Evolutionary conservation across 495 filamentous ascomycete species (phyloP).

Genomic region (Neurospora sp.): DNA sequence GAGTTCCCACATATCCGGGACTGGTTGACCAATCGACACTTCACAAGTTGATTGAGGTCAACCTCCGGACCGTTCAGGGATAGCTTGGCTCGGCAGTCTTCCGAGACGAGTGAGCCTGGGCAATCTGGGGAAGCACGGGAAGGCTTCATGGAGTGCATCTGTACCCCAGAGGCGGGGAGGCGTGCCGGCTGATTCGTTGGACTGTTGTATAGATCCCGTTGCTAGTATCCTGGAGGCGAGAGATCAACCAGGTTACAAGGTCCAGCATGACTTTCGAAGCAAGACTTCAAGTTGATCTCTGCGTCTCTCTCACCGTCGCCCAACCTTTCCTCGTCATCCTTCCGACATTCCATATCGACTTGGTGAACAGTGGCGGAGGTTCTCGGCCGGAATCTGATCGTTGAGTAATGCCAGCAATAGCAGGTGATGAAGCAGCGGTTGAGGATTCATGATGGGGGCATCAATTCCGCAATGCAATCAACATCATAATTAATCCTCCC

Average conservation of each 20-base stretch:
- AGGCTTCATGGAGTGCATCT: not conserved
- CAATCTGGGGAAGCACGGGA: not conserved
- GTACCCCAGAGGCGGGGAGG: not conserved
- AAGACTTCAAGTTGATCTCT: not conserved
- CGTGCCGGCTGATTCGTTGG: not conserved
- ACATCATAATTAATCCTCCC: slow-evolving; percentile 10
- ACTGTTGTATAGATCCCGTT: not conserved
- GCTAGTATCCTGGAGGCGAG: not conserved
- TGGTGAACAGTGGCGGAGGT: not conserved
- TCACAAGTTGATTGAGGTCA: not conserved
- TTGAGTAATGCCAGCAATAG: not conserved
- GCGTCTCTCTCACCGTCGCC: not conserved
- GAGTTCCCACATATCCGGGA: slow-evolving; percentile 8
- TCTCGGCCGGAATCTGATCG: not conserved
- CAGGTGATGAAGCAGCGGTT: not conserved
- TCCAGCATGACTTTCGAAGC: not conserved
- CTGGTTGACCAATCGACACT: not conserved
- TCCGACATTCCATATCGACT: not conserved
- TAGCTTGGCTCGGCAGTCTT: not conserved
- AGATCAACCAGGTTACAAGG: not conserved
- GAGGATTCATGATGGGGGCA: not conserved
- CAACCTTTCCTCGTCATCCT: not conserved
- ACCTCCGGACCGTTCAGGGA: not conserved
- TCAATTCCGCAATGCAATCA: slow-evolving; percentile 2
- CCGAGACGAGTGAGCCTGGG: not conserved